Evolutionary conservation across 2,329 filamentous ascomycete genomes (phyloP).

Genomic region (Metarhizium robertsii): DNA sequence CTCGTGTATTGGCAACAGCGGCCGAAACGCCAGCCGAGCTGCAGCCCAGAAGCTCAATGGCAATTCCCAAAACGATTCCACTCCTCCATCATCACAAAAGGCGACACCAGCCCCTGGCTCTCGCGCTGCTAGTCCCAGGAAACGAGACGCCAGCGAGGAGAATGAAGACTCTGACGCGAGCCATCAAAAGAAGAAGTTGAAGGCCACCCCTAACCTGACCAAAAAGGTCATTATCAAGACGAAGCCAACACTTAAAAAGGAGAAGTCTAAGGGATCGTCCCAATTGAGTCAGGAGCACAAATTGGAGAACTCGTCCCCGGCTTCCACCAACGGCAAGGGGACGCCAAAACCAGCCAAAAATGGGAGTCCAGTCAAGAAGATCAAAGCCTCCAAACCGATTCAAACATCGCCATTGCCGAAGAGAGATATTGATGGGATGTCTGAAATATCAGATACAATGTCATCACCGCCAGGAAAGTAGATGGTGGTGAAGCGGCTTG

Average conservation of each 20-base stretch:
- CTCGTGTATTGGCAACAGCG: constrained; percentile 57
- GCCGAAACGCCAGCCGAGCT: constrained; percentile 51
- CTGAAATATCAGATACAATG: constrained; percentile 46
- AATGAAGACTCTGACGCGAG: constrained; percentile 41
- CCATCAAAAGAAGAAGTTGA: constrained; percentile 51
- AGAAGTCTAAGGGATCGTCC: constrained; percentile 43
- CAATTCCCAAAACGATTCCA: constrained; percentile 44
- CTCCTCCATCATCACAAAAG: constrained; percentile 54
- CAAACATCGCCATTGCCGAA: constrained; percentile 40
- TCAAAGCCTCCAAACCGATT: constrained; percentile 36
- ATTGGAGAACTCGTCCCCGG: constrained; percentile 18
- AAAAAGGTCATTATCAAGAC: constrained; percentile 50
- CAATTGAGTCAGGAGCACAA: constrained; percentile 41
- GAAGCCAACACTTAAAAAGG: constrained; percentile 41
- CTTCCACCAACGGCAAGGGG: constrained; percentile 7
- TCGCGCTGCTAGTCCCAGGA: constrained; percentile 44
- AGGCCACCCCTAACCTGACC: constrained; percentile 28
- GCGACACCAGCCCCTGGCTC: constrained; percentile 49
- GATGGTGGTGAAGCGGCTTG: not conserved
- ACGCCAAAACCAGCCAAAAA: constrained; percentile 27
- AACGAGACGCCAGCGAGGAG: constrained; percentile 48
- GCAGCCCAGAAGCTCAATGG: constrained; percentile 56
- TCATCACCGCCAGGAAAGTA: constrained; percentile 38
- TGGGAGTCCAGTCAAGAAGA: constrained; percentile 32
- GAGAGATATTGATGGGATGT: constrained; percentile 40